Base-by-base conservation (phyloP, 331 rosid species). In the Quercus tomentella region DNA sequence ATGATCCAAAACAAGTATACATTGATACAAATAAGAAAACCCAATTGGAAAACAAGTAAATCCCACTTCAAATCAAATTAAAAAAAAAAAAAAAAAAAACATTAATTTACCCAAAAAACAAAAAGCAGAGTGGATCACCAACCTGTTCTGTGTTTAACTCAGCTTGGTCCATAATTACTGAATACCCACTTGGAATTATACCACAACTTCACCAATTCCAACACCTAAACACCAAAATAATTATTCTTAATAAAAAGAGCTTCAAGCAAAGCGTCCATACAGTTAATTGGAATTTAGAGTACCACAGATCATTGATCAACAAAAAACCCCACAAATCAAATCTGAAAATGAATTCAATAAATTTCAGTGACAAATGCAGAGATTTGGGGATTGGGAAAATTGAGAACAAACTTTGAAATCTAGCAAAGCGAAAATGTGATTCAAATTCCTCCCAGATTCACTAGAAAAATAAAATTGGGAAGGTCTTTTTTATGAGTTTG, bases 101-200 rank as follows among this genome's bases (percentile, higher is more conserved):
- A n/a, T 11, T 2, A 21, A 57, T 14, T n/a, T 30, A 41, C 31
- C 7, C 4, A 58, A 20, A 70, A 63, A 30, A 61, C 8, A 51
- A 54, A 16, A 56, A n/a, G 77, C n/a, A 17, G 70, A 26, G 49
- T 5, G 74, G 77, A 84, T 79, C 80, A 57, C 77, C 18, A 76
- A 90, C 97, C 96, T 89, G 92, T 71, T 92, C 96, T 26, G 90
- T 76, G 88, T 89, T 82, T 79, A 92, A 88, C 81, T 89, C 97
- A 55, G 92, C 91, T 6, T 88, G 94, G 82, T 91, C 96, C 94
- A 90, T 90, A 43, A 31, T 30, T 62, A 58, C 61, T 1, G 55
- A 75, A 84, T 78, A 51, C 74, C 87, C 37, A 72, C 9, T 49
- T 18, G 62, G 57, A 80, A 73, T 56, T 69, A 18, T 73, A 52